These are phyloP conservation scores for Teunomyces funiuensis DNA, from an alignment of 805 yeast species.

Conservation along the genomic window DNA sequence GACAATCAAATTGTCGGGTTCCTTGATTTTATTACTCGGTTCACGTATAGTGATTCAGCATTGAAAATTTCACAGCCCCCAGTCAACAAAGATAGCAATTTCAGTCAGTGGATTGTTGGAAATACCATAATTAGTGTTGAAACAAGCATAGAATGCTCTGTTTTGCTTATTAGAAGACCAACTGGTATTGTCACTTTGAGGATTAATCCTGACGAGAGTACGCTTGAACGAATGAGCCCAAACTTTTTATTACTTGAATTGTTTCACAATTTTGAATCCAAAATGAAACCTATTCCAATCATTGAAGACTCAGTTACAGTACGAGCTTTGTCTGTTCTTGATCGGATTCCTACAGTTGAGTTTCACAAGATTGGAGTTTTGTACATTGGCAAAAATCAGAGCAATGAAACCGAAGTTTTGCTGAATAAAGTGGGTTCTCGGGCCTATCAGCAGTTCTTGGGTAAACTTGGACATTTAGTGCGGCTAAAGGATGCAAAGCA, in stretches of 20 bases:
- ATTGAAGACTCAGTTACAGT: slow-evolving; percentile 46
- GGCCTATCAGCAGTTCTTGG: slow-evolving; percentile 59
- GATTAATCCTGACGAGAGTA: slow-evolving; percentile 36
- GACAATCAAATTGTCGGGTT: slow-evolving; percentile 61
- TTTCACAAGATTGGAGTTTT: slow-evolving; percentile 77
- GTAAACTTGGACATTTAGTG: slow-evolving; percentile 60
- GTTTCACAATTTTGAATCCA: slow-evolving; percentile 35
- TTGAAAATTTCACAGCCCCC: slow-evolving; percentile 35
- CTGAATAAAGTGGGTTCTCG: slow-evolving; percentile 63
- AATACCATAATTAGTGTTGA: slow-evolving; percentile 55
- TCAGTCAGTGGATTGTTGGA: slow-evolving; percentile 61
- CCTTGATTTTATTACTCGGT: slow-evolving; percentile 66
- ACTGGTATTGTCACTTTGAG: slow-evolving; percentile 58
- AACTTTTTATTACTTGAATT: slow-evolving; percentile 54
- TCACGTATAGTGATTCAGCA: slow-evolving; percentile 63
- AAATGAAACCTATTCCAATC: slow-evolving; percentile 48
- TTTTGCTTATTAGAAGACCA: slow-evolving; percentile 58
- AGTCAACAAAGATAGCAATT: slow-evolving; percentile 14
- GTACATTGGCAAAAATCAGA: slow-evolving; percentile 71
- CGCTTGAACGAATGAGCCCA: slow-evolving; percentile 28
- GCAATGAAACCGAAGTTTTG: slow-evolving; percentile 61
- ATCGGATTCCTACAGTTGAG: slow-evolving; percentile 73
- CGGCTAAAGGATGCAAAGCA: slow-evolving; percentile 50
- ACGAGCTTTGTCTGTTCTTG: slow-evolving; percentile 60
- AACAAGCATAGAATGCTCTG: slow-evolving; percentile 47